Evolutionary conservation across 202 grass and related monocot genomes (phyloP), one percentile per base, ranked within the genome.

Genomic region (Brachypodium distachyon): DNA sequence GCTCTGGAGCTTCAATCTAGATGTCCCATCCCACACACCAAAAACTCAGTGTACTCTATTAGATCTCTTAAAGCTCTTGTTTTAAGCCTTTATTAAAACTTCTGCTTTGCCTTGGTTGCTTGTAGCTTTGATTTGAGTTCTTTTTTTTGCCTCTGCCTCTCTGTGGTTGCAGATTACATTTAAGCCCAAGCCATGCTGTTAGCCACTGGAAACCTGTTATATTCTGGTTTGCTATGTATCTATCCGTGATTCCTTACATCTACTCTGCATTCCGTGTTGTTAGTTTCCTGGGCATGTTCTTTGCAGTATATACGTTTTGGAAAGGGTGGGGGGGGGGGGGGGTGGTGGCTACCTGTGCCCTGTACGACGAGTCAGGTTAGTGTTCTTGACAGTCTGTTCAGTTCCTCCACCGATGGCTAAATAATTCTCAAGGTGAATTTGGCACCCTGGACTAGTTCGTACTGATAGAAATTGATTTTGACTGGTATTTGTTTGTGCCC

Each of bases 131-230:
- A 61, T 80, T 84, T 21, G 3, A 13, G n/a, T 3, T 58, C n/a
- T n/a, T n/a, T n/a, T n/a, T 13, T 69, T 31, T 0, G 0, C 34
- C 26, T 62, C 28, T 25, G 5, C 28, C 2, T 72, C 27, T 4
- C 22, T 62, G 6, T 68, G 31, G 21, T 66, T 12, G 9, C 70
- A 86, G 77, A 69, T 60, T 65, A 58, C 38, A n/a, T n/a, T n/a
- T n/a, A 47, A 22, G 5, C 17, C 12, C 31, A 85, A 67, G 16
- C 21, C 37, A 32, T 17, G 61, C 10, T 36, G 46, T 3, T 23
- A 48, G 46, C 34, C 3, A 2, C 5, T 47, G 1, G 11, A 23
- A 36, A 64, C 12, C 7, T 0, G 4, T 69, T 14, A 3, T 3
- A 42, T 69, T 61, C 19, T 19, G 42, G 72, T 77, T 72, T 82